Evolutionary conservation across 495 filamentous ascomycete species (phyloP).

Genomic region (Penicillium argentinense): DNA sequence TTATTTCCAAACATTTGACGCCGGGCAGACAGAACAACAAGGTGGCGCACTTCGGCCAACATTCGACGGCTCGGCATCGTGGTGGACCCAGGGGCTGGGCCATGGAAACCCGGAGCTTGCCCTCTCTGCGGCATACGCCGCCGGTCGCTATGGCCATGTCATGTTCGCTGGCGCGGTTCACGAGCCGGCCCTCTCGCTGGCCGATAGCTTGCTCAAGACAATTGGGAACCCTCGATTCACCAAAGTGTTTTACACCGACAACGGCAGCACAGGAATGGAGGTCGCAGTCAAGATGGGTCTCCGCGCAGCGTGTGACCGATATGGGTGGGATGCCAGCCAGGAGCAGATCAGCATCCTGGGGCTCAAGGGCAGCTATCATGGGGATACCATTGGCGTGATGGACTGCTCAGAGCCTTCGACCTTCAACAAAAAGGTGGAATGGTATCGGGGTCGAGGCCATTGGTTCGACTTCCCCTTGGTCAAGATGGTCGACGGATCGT

Average conservation of each 20-base stretch:
- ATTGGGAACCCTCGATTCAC: constrained; percentile 59
- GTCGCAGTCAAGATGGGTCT: constrained; percentile 81
- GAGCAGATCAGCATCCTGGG: constrained; percentile 64
- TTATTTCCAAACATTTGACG: constrained; percentile 62
- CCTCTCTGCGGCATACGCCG: constrained; percentile 71
- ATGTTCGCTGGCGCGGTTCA: constrained; percentile 78
- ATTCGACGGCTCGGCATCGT: constrained; percentile 78
- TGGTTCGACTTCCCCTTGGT: constrained; percentile 77
- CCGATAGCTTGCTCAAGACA: constrained; percentile 55
- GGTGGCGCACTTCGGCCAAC: constrained; percentile 50
- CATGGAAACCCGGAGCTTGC: constrained; percentile 68
- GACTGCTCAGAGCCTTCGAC: constrained; percentile 70
- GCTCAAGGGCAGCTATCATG: constrained; percentile 75
- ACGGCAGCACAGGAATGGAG: constrained; percentile 77
- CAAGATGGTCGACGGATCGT: constrained; percentile 59
- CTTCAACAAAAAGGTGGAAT: constrained; percentile 74
- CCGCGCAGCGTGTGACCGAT: constrained; percentile 59
- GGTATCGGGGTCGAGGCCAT: constrained; percentile 71
- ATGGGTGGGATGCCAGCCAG: constrained; percentile 57
- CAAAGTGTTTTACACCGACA: constrained; percentile 76
- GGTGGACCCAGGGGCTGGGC: constrained; percentile 84
- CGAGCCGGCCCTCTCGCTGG: constrained; percentile 65
- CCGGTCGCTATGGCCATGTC: constrained; percentile 81
- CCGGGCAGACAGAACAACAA: constrained; percentile 5
- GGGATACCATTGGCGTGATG: constrained; percentile 82